These are phyloP conservation scores for Allantophomopsis cytisporea DNA, from an alignment of 2,329 filamentous ascomycete genomes.

Conservation along the genomic window DNA sequence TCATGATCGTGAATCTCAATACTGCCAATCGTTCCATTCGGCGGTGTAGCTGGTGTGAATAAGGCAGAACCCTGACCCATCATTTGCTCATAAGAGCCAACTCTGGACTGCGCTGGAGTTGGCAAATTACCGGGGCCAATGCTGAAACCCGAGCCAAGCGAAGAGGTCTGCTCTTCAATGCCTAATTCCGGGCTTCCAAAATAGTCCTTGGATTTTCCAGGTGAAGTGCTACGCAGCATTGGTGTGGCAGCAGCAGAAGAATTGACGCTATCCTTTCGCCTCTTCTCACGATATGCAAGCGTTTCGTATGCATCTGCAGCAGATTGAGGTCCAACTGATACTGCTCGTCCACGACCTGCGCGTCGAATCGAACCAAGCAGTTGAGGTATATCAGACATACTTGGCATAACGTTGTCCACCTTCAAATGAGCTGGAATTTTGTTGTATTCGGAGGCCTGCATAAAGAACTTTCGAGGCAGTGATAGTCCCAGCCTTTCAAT, in stretches of 20 bases:
- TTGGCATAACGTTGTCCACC: constrained; percentile 81
- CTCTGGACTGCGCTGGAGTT: constrained; percentile 27
- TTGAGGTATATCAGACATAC: constrained; percentile 73
- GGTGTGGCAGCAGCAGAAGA: constrained; percentile 5
- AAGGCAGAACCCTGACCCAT: constrained; percentile 52
- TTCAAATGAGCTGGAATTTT: constrained; percentile 61
- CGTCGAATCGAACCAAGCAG: constrained; percentile 74
- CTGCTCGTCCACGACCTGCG: constrained; percentile 61
- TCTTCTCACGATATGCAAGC: constrained; percentile 74
- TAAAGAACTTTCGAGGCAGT: constrained; percentile 82
- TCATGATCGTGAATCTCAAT: constrained; percentile 21
- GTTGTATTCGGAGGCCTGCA: constrained; percentile 80
- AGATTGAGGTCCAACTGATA: constrained; percentile 88
- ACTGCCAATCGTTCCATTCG: constrained; percentile 15
- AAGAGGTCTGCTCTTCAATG: constrained; percentile 9
- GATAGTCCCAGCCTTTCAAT: constrained; percentile 69
- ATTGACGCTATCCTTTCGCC: constrained; percentile 40
- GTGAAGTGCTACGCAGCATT: constrained; percentile 1
- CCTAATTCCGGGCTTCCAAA: constrained; percentile 1
- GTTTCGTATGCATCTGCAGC: constrained; percentile 95
- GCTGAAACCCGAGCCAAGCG: constrained; percentile 25
- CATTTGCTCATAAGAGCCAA: constrained; percentile 57
- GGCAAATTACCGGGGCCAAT: constrained; percentile 25
- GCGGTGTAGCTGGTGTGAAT: constrained; percentile 16
- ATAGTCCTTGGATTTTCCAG: constrained; percentile 7